phyloP scores from a whole-genome alignment of 805 yeast species.

The Cephaloascus albidus region DNA sequence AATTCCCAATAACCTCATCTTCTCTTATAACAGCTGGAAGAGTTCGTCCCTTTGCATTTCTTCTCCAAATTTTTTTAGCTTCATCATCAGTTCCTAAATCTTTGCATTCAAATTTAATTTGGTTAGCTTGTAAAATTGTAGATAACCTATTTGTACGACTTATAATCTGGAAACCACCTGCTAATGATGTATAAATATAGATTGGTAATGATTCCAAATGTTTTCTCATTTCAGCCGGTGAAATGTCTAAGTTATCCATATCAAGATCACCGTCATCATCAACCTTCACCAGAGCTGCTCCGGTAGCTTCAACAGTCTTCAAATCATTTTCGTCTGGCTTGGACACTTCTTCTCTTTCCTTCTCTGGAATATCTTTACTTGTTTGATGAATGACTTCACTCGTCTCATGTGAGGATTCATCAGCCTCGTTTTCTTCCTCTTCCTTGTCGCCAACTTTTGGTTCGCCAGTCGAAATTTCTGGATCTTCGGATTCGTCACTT shows the following conservation, averaged over 20 bases:
- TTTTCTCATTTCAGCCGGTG: constrained; percentile 32
- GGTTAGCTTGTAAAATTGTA: constrained; percentile 69
- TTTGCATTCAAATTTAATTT: constrained; percentile 53
- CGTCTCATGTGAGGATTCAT: constrained; percentile 2
- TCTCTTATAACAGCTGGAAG: constrained; percentile 82
- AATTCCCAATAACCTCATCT: constrained; percentile 77
- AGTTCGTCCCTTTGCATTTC: constrained; percentile 60
- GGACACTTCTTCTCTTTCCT: constrained; percentile 1
- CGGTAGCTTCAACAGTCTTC: no score
- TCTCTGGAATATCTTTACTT: no score
- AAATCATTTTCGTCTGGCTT: constrained; percentile 4
- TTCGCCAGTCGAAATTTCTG: constrained; percentile 2
- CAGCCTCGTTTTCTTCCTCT: constrained; percentile 2
- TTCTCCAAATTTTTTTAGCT: constrained; percentile 78
- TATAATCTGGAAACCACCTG: constrained; percentile 78
- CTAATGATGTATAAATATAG: constrained; percentile 74
- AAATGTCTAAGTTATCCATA: constrained; percentile 19
- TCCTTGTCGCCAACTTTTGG: no score
- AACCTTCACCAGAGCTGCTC: no score
- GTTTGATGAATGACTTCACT: no score
- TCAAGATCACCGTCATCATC: no score
- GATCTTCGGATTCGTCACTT: constrained; percentile 2
- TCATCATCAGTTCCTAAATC: constrained; percentile 85
- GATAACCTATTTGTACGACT: constrained; percentile 68
- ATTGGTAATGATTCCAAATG: constrained; percentile 48